Evolutionary conservation across 1,139 yeast genomes (phyloP), one percentile per base, ranked within the genome.

Genomic region (Meyerozyma athensensis): DNA sequence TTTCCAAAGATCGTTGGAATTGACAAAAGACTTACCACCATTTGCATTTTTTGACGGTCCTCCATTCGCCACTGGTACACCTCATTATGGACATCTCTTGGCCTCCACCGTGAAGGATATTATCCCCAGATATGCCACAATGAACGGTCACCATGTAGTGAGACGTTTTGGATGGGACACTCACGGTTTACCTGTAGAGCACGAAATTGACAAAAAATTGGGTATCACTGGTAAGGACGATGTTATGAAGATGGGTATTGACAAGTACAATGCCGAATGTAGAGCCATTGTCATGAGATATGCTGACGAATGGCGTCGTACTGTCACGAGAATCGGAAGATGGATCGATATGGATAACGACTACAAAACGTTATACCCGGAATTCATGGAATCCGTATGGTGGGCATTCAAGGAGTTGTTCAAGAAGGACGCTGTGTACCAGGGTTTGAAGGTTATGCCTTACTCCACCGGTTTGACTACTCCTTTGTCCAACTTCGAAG

Each of bases 131-230:
- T 92, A 89, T 59, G 97, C 98, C 40, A 86, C 95, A 48, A 92
- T 92, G 97, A 90, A 86, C 50, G 98, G 98, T 13, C 84, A 79
- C 64, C 86, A 85, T 53, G 98, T 92, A 34, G 96, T 86, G 65
- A 86, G 99, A 68, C 79, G 97, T 56, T 92, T 94, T 49, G 99
- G 99, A 44, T 92, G 99, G 99, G 99, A 92, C 65, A 92, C 98
- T 39, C 99, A 92, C 61, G 99, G 99, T 40, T 79, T 92, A 50
- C 99, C 99, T 36, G 90, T 92, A 41, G 99, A 92, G 68, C 96
- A 92, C 63, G 97, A 90, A 63, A 92, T 92, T 52, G 99, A 92
- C 85, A 92, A 92, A 82, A 86, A 86, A 59, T 77, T 92, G 52
- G 95, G 95, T 32, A 87, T 92, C 65, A 82, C 86, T 42, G 86